These are phyloP conservation scores for Sugiyamaella pinicola DNA, from an alignment of 1,139 yeast genomes.

Conservation along the genomic window DNA sequence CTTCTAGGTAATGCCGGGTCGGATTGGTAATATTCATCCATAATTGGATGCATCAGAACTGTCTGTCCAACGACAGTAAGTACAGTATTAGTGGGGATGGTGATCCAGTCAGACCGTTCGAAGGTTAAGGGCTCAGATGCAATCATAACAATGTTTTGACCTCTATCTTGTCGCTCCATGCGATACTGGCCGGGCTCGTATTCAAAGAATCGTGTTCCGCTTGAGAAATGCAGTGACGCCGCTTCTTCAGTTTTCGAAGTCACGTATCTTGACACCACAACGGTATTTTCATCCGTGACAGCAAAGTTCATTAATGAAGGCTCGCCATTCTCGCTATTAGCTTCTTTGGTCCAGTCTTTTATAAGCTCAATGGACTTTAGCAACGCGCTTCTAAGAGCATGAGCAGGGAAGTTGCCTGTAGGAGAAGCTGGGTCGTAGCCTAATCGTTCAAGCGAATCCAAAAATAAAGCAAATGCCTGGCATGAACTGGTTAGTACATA, in stretches of 20 bases:
- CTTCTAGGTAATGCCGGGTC: conserved; percentile 71
- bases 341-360: conserved; percentile 65
- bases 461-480: conserved; percentile 74
- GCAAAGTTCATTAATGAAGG: conserved; percentile 93
- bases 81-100: conserved; percentile 90
- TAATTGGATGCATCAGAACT: conserved; percentile 85
- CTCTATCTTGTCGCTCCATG: conserved; percentile 90
- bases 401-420: conserved; percentile 56
- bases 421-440: conserved; percentile 68
- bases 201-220: conserved; percentile 89
- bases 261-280: conserved; percentile 85
- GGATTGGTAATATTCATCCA: conserved; percentile 82
- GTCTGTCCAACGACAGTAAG: conserved; percentile 85
- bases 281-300: conserved; percentile 88
- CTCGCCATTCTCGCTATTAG: conserved; percentile 52
- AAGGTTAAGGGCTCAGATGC: conserved; percentile 96
- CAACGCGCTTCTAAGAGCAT: conserved; percentile 65
- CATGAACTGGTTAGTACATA: neutral
- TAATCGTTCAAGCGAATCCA: conserved; percentile 72
- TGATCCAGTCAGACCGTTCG: conserved; percentile 96
- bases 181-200: conserved; percentile 81
- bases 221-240: conserved; percentile 90
- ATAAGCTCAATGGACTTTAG: conserved; percentile 71
- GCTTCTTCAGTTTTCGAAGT: conserved; percentile 92
- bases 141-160: conserved; percentile 93